phyloP scores from a whole-genome alignment of 106 monocot species.

The Acorus calamus region DNA sequence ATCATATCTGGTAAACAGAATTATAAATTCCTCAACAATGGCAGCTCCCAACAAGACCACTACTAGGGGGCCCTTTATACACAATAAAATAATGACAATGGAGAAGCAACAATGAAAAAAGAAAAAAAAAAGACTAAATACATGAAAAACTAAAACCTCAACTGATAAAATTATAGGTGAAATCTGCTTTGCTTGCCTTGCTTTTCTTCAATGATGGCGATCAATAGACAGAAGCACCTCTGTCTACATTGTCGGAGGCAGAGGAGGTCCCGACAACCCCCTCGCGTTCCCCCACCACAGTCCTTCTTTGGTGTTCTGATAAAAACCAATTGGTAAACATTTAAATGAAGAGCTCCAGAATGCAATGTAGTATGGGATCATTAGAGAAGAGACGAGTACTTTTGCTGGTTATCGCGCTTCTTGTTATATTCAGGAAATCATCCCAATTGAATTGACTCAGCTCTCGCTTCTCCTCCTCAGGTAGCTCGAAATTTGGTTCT shows the following conservation, averaged over 20 bases:
- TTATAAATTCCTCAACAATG: too few species aligned
- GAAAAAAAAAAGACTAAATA: too few species aligned
- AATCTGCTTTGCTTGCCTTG: too few species aligned
- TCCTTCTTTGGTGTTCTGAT: slow-evolving; percentile 53
- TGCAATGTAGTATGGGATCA: background rate
- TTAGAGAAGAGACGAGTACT: slow-evolving; percentile 28
- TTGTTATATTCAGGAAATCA: slow-evolving; percentile 63
- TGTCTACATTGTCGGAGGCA: slow-evolving; percentile 18
- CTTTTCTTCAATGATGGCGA: slow-evolving; percentile 1
- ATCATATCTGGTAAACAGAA: too few species aligned
- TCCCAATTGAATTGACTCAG: slow-evolving; percentile 68
- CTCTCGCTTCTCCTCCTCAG: slow-evolving; percentile 70
- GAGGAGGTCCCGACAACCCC: slow-evolving; percentile 18
- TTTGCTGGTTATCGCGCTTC: slow-evolving; percentile 61
- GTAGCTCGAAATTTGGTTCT: slow-evolving; percentile 79
- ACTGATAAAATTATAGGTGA: too few species aligned
- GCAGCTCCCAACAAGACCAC: too few species aligned
- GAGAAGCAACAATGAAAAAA: too few species aligned
- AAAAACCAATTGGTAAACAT: background rate
- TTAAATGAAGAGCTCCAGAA: background rate
- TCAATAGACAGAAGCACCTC: slow-evolving; percentile 5
- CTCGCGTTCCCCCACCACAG: slow-evolving; percentile 12
- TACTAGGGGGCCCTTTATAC: too few species aligned
- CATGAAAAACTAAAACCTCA: too few species aligned
- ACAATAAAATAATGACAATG: too few species aligned